Conservation (phyloP, 768 basidiomycete species). For the Kwoniella europaea region DNA sequence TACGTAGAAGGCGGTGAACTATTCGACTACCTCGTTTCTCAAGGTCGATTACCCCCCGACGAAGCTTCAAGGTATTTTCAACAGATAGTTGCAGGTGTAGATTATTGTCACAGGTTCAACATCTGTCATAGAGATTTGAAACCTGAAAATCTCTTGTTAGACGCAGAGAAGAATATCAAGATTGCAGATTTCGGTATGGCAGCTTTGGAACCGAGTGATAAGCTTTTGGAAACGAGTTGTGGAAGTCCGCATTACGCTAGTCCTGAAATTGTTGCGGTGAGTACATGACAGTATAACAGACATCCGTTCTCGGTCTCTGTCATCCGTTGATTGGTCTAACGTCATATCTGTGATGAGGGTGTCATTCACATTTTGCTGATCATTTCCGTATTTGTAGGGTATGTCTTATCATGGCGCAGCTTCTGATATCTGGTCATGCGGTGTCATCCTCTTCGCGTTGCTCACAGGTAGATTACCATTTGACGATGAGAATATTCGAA, state of each 20-base stretch:
- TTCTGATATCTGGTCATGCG: constrained; percentile 96
- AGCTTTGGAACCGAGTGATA: constrained; percentile 82
- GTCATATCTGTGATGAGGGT: too few species aligned
- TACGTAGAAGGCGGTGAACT: constrained; percentile 96
- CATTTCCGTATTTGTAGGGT: constrained; percentile 60
- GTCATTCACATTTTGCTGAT: too few species aligned
- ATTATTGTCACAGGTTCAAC: constrained; percentile 96
- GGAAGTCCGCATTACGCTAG: constrained; percentile 96
- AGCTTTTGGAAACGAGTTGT: constrained; percentile 89
- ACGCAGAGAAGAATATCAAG: constrained; percentile 73
- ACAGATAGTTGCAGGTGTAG: constrained; percentile 91
- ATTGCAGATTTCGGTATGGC: constrained; percentile 99
- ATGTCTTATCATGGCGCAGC: constrained; percentile 84
- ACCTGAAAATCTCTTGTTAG: constrained; percentile 94
- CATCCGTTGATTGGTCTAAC: too few species aligned
- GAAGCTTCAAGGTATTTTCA: constrained; percentile 93
- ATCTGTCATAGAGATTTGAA: constrained; percentile 98
- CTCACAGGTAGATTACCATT: constrained; percentile 90
- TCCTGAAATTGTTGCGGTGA: constrained; percentile 85
- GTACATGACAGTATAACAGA: constrained; percentile 6
- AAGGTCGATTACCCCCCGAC: constrained; percentile 74
- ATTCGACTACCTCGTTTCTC: constrained; percentile 92
- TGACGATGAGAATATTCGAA: constrained; percentile 76
- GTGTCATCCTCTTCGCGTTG: constrained; percentile 88
- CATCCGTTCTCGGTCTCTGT: too few species aligned